Evolutionary conservation across 1,139 yeast genomes (phyloP).

Genomic region (Arxiozyma heterogenica): DNA sequence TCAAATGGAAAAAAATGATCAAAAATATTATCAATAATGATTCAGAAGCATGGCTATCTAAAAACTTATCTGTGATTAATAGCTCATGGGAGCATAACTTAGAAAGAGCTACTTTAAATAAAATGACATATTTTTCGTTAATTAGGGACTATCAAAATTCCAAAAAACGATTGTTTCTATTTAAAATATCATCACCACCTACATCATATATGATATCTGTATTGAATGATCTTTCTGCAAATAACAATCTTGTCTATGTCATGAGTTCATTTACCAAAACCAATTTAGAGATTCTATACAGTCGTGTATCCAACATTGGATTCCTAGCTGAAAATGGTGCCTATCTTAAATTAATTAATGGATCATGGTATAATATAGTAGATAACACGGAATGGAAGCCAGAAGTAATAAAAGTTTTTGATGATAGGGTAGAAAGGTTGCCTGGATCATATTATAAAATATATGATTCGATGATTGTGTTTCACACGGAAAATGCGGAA

Average conservation of each 20-base stretch:
- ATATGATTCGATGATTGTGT: constrained; percentile 60
- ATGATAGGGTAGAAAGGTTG: constrained; percentile 63
- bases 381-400: constrained; percentile 40
- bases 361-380: constrained; percentile 57
- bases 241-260: constrained; percentile 55
- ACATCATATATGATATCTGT: constrained; percentile 43
- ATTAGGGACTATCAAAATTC: constrained; percentile 29
- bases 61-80: constrained; percentile 46
- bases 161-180: constrained; percentile 42
- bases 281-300: constrained; percentile 58
- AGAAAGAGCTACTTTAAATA: constrained; percentile 33
- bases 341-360: constrained; percentile 39
- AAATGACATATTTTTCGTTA: constrained; percentile 37
- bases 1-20: constrained; percentile 56
- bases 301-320: constrained; percentile 63
- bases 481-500: constrained; percentile 63
- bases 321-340: constrained; percentile 89
- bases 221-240: constrained; percentile 41
- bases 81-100: constrained; percentile 55
- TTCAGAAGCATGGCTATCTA: constrained; percentile 63
- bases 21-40: constrained; percentile 58
- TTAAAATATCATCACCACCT: constrained; percentile 44
- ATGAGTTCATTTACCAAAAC: constrained; percentile 55
- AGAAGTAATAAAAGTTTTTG: constrained; percentile 60
- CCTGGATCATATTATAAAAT: constrained; percentile 69